phyloP scores from a whole-genome alignment of 495 filamentous ascomycete genomes.

The Aspergillus indologenus region DNA sequence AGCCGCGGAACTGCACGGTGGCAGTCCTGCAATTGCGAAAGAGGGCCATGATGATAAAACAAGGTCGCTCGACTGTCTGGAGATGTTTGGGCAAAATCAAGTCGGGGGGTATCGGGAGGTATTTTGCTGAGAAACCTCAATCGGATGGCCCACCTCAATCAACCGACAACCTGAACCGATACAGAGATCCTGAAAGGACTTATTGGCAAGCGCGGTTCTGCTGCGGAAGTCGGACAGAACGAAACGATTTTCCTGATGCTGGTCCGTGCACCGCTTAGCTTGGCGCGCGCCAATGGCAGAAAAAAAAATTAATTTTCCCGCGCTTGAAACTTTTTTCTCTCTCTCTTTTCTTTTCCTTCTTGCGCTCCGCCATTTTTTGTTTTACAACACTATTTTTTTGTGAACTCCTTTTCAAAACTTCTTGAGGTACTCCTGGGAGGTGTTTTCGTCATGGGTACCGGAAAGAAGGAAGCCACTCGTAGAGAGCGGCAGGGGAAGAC shows the following conservation, averaged over 20 bases:
- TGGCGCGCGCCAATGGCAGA: constrained; percentile 28
- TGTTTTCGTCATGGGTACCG: constrained; percentile 73
- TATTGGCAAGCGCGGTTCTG: constrained; percentile 18
- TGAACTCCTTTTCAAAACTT: constrained; percentile 27
- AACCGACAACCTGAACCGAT: constrained; percentile 7
- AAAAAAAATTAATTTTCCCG: constrained; percentile 35
- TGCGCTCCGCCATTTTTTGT: constrained; percentile 38
- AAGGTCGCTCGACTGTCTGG: background rate
- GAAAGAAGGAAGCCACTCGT: constrained; percentile 87
- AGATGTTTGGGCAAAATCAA: background rate
- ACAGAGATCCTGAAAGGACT: constrained; percentile 5
- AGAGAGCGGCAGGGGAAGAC: constrained; percentile 77
- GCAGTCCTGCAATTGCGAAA: constrained; percentile 42
- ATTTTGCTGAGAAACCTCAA: background rate
- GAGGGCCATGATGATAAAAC: constrained; percentile 34
- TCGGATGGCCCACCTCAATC: constrained; percentile 7
- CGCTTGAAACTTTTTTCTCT: constrained; percentile 28
- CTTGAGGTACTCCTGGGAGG: constrained; percentile 20
- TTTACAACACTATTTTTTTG: constrained; percentile 31
- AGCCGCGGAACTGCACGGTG: constrained; percentile 45
- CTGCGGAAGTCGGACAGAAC: constrained; percentile 28
- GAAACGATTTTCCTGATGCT: constrained; percentile 44
- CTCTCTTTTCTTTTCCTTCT: constrained; percentile 33
- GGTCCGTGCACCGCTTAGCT: constrained; percentile 42
- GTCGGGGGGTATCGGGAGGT: background rate